Evolutionary conservation across 805 yeast genomes (phyloP), one percentile per base, ranked within the genome.

Genomic region (Candida ipomoeae): DNA sequence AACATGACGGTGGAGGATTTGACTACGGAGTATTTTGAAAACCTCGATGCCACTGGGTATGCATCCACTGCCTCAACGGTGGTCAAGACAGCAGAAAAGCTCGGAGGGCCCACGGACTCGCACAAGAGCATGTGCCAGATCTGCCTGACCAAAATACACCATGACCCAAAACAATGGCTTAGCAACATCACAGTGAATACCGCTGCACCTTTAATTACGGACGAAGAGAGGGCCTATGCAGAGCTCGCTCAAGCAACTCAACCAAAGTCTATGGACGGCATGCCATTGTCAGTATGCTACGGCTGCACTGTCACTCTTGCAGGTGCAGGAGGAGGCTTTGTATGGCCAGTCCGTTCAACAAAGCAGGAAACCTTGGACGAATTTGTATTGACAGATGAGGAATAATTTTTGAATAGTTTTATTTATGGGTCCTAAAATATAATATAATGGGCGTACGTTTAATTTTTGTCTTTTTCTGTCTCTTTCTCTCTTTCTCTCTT

Each of bases 41-140:
- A 76, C 33, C 81, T 91, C 21, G 96, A 89, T 60, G 75, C 76
- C 5, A 70, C 73, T 8, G 90, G 83, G 14, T 90, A 90, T 62
- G 90, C 96, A 0, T 88, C 92, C 50, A 87, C 92, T 2, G 90
- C 91, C 2, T 86, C 97, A 0, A 91, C 98, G 0, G 97, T 92
- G 18, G 90, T 90, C 13, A 84, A 88, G 56, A 90, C 96, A 0
- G 96, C 94, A 5, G 84, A 84, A 44, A 90, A 92, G 63, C 68
- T 91, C 41, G 77, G 75, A 1, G 73, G 73, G 6, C 88, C 87
- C 0, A 62, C 51, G 46, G 48, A 37, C 2, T 59, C 50, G 10
- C 52, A 60, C 1, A 57, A 57, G 1, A 62, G 55, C 5, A 46
- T 43, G 5, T 89, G 96, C 65, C 67, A 66, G 13, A 56, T 88